Evolutionary conservation across 106 monocot genomes (phyloP).

Genomic region (Phalaenopsis equestris): DNA sequence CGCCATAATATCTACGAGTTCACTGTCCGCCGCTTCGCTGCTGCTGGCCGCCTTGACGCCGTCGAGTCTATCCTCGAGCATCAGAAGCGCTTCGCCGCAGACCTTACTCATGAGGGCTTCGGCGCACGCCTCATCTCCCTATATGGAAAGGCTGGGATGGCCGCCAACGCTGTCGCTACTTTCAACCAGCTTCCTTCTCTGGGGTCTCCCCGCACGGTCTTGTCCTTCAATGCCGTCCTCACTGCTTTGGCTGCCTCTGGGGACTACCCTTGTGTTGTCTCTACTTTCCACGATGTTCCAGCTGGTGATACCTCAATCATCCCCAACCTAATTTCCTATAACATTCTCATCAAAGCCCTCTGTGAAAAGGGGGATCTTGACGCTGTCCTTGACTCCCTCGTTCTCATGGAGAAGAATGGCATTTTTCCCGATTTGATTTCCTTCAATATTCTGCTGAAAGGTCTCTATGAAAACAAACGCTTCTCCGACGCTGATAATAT

Average conservation of each 20-base stretch:
- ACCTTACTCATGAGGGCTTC: slow-evolving; percentile 44
- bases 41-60: slow-evolving; percentile 26
- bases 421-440: slow-evolving; percentile 26
- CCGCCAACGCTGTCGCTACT: slow-evolving; percentile 17
- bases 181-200: slow-evolving; percentile 37
- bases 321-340: slow-evolving; percentile 42
- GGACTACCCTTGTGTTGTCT: slow-evolving; percentile 14
- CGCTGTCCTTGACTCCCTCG: slow-evolving; percentile 25
- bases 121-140: slow-evolving; percentile 49
- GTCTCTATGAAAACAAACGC: slow-evolving; percentile 18
- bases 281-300: slow-evolving; percentile 20
- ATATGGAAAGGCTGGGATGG: slow-evolving; percentile 43
- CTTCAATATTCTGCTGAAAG: slow-evolving; percentile 49
- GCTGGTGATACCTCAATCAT: slow-evolving; percentile 17
- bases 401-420: slow-evolving; percentile 33
- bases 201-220: slow-evolving; percentile 18
- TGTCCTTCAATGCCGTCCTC: slow-evolving; percentile 58
- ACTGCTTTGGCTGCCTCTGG: slow-evolving; percentile 17
- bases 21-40: slow-evolving; percentile 41
- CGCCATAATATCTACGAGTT: slow-evolving; percentile 28
- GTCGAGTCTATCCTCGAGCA: slow-evolving; percentile 38
- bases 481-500: slow-evolving; percentile 37
- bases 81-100: slow-evolving; percentile 22
- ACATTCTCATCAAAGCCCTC: slow-evolving; percentile 30
- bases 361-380: slow-evolving; percentile 43